Evolutionary conservation across 2,329 filamentous ascomycete genomes (phyloP), one percentile per base, ranked within the genome.

Genomic region (Aspergillus quadrilineatus): DNA sequence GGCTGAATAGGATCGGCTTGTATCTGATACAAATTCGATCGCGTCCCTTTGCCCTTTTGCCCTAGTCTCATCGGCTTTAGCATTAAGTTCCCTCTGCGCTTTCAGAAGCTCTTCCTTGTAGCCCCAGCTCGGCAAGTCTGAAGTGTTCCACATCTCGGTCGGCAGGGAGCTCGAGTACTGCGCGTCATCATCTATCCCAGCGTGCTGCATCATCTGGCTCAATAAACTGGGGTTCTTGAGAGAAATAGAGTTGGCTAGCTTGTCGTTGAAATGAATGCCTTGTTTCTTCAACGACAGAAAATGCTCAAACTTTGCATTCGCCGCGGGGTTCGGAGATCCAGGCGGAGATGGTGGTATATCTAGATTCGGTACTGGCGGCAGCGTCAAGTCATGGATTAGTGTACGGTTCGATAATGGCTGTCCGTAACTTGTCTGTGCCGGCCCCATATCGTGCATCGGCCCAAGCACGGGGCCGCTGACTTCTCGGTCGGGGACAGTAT

Each of bases 241-340:
- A 1, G 82, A 82, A 2, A 81, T 76, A 3, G 83, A 85, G 37
- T 72, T 74, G 51, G 82, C 79, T 12, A 88, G 71, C 53, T 85
- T 82, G 61, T 82, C 77, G 61, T 88, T 87, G 74, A 87, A 88
- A 68, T 88, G 85, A 22, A 84, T 74, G 2, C 82, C 82, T 66
- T 85, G 80, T 63, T 81, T 81, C 68, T 87, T 88, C 36, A 87
- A 72, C 22, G 80, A 77, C 3, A 87, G 76, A 59, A 87, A 88
- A 61, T 82, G 81, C 47, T 77, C 75, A 65, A 87, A 83, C 63
- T 86, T 86, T 59, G 79, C 78, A 15, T 81, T 83, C 2, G 79
- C 64, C 4, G 66, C 69, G 28, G 73, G 69, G 48, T 76, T 63
- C 4, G 77, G 75, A 39, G 76, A 77, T 29, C 75, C 75, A n/a